phyloP scores from a whole-genome alignment of 352 stramenopile species.

The Pythium scleroteichum region DNA sequence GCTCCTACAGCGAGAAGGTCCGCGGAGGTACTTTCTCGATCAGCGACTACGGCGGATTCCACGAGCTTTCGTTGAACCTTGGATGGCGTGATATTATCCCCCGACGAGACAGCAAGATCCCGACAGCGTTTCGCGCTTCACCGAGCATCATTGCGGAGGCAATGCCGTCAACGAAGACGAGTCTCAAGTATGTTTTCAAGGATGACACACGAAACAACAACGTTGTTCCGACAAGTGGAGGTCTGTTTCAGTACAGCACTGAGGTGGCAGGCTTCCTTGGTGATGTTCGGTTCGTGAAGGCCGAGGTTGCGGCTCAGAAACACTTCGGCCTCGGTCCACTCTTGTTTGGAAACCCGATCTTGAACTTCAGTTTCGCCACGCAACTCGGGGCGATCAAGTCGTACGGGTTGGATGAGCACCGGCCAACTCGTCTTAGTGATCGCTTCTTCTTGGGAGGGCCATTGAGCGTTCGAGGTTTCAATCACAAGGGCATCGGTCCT shows the following conservation, averaged over 20 bases:
- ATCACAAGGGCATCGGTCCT: constrained; percentile 89
- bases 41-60: constrained; percentile 83
- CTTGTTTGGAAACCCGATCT: constrained; percentile 65
- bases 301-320: constrained; percentile 83
- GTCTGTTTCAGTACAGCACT: constrained; percentile 88
- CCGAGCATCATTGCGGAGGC: constrained; percentile 90
- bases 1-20: constrained; percentile 90
- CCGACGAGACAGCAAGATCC: constrained; percentile 78
- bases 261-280: constrained; percentile 86
- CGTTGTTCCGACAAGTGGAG: constrained; percentile 84
- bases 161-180: constrained; percentile 90
- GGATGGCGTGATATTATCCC: constrained; percentile 88
- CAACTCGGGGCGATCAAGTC: constrained; percentile 78
- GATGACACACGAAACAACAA: constrained; percentile 88
- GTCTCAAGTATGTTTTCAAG: constrained; percentile 92
- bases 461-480: constrained; percentile 89
- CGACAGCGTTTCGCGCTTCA: constrained; percentile 88
- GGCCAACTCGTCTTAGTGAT: constrained; percentile 89
- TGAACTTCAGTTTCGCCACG: constrained; percentile 84
- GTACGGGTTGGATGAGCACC: constrained; percentile 70
- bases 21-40: constrained; percentile 81
- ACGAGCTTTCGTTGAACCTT: constrained; percentile 84
- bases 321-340: constrained; percentile 67
- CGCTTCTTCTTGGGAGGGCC: constrained; percentile 91
- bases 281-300: constrained; percentile 90